Evolutionary conservation across 75 land plant genomes (phyloP).

Genomic region (Selaginella tamariscina): DNA sequence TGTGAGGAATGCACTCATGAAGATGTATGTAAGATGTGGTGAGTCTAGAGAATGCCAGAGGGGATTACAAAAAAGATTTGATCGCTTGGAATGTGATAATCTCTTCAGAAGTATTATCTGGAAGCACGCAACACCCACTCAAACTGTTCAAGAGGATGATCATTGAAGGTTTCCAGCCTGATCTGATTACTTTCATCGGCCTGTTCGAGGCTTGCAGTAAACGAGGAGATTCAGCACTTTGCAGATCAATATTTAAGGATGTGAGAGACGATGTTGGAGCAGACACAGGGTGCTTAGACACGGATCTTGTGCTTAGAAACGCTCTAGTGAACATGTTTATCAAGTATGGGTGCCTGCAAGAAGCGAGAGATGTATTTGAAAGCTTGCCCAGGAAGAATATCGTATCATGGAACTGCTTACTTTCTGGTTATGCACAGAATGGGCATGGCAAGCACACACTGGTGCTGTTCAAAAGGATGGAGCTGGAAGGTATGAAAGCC

Average conservation of each 20-base stretch:
- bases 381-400: conserved; percentile 29
- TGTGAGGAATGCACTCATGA: too few species aligned
- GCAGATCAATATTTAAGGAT: background rate
- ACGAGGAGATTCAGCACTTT: too few species aligned
- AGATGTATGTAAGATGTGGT: too few species aligned
- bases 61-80: too few species aligned
- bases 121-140: too few species aligned
- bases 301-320: conserved; percentile 16
- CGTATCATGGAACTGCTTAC: conserved; percentile 39
- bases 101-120: too few species aligned
- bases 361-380: conserved; percentile 36
- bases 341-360: conserved; percentile 28
- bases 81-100: too few species aligned
- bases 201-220: too few species aligned
- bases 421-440: conserved; percentile 23
- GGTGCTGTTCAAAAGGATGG: conserved; percentile 25
- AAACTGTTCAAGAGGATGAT: too few species aligned
- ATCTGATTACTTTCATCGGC: too few species aligned
- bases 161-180: too few species aligned
- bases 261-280: background rate
- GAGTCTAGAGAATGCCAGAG: too few species aligned
- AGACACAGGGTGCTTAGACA: conserved; percentile 12
- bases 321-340: conserved; percentile 24
- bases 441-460: conserved; percentile 18
- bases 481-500: conserved; percentile 17